Base-by-base conservation (phyloP, 2,329 filamentous ascomycete species). In the Allantophomopsis lycopodina region DNA sequence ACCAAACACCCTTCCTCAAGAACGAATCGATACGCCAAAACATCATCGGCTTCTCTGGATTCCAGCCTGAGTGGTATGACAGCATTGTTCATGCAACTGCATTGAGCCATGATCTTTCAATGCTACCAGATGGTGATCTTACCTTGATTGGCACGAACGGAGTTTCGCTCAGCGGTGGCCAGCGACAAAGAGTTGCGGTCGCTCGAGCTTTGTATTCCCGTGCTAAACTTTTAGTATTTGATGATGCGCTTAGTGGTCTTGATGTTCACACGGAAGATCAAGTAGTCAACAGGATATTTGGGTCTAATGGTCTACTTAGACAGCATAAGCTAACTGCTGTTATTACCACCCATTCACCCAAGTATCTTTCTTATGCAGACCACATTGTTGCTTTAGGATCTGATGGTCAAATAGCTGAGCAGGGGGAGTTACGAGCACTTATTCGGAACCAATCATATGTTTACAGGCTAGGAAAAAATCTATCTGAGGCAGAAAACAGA, bases 71-170 rank as follows among this genome's bases (percentile, higher is more conserved):
- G 33, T 12, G 33, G 16, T 93, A 65, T 65, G 68, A 74, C 41
- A 69, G 76, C 18, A 77, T 86, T 16, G 51, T 79, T 5, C 70
- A 76, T 40, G 72, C 68, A 4, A 78, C 74, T 49, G 71, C 70
- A 2, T 55, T 79, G 14, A 61, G 68, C 15, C 65, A 69, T 1
- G 75, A 79, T 52, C 62, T 79, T 36, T 64, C 63, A 0, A 67
- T 68, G 33, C 72, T 79, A 51, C 70, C 73, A 46, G 64, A 75
- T 40, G 73, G 74, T 2, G 75, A 79, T 50, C 52, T 74, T 2
- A 73, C 69, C 1, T 65, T 68, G 37, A 65, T 73, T 40, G 71
- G 71, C 1, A 69, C 73, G 46, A 73, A 74, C 46, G 71, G 71
- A 0, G 67, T 73, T 35, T 68, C 69, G 13, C 55, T 75, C 1